These are phyloP conservation scores for Aspergillus bombycis DNA, from an alignment of 2,329 filamentous ascomycete species.

Conservation along the genomic window DNA sequence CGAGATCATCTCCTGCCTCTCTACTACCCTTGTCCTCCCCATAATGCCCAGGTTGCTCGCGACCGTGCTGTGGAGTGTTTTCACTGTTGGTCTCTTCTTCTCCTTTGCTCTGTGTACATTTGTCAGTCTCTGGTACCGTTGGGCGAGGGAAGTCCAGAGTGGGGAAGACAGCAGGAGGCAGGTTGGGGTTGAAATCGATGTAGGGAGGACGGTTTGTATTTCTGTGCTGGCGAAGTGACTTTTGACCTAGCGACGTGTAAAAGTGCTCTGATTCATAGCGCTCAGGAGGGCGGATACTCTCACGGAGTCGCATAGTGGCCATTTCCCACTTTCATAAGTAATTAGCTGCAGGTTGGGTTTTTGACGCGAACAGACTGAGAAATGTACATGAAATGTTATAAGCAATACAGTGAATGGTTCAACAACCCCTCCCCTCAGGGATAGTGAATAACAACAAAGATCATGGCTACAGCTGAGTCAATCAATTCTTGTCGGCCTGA, in stretches of 20 bases:
- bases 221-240: conserved; percentile 16
- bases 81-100: neutral
- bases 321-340: neutral
- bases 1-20: conserved; percentile 6
- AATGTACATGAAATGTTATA: neutral
- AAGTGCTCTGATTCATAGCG: conserved; percentile 27
- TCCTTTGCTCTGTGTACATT: neutral
- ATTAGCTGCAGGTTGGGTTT: neutral
- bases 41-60: neutral
- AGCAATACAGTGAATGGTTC: neutral
- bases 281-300: conserved; percentile 33
- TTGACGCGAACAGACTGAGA: neutral
- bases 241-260: conserved; percentile 18
- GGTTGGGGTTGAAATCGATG: conserved; percentile 42
- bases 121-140: neutral
- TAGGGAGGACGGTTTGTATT: conserved; percentile 18
- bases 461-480: neutral
- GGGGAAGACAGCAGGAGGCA: conserved; percentile 47
- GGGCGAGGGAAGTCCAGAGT: conserved; percentile 32
- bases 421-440: neutral
- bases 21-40: neutral
- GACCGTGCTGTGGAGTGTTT: neutral
- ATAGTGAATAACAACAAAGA: neutral
- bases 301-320: conserved; percentile 37
- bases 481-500: neutral